Conservation (phyloP, 352 stramenopile genomes). For the Globisporangium canariense region DNA sequence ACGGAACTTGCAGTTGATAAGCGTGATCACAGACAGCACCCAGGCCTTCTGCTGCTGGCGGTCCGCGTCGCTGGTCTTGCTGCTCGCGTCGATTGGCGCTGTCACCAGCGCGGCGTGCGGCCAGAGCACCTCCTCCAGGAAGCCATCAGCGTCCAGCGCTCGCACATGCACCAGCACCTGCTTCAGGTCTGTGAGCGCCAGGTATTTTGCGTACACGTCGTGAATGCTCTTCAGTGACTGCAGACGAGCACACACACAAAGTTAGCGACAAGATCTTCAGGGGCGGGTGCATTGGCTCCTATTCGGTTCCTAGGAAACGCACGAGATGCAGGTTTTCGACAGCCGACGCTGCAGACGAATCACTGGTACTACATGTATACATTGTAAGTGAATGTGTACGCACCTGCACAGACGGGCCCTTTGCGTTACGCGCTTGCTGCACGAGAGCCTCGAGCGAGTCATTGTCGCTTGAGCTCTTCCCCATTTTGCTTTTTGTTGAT, state of each 20-base stretch:
- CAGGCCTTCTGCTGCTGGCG: constrained; percentile 42
- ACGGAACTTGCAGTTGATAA: constrained; percentile 27
- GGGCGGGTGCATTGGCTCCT: not conserved
- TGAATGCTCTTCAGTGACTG: constrained; percentile 22
- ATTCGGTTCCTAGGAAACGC: too few species aligned
- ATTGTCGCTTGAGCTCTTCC: not conserved
- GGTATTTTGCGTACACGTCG: constrained; percentile 33
- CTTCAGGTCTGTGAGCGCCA: constrained; percentile 21
- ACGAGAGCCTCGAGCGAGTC: constrained; percentile 3
- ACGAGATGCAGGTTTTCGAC: too few species aligned
- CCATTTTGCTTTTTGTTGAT: constrained; percentile 4
- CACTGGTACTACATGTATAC: too few species aligned
- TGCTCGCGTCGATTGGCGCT: not conserved
- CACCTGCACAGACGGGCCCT: constrained; percentile 8
- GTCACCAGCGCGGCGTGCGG: constrained; percentile 23
- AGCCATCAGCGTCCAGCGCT: constrained; percentile 24
- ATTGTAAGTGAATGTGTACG: not conserved
- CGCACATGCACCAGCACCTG: constrained; percentile 24
- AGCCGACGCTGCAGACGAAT: too few species aligned
- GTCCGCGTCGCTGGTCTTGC: constrained; percentile 18
- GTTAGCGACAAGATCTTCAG: not conserved
- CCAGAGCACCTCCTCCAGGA: constrained; percentile 61
- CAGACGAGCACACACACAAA: not conserved
- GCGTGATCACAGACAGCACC: constrained; percentile 41
- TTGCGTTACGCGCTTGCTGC: constrained; percentile 4